A percentile compares a stretch with the other conserved stretches of the same genome.
Conservation (phyloP, 2,329 filamentous ascomycete genomes). For the Exutisphaerella laricina region DNA sequence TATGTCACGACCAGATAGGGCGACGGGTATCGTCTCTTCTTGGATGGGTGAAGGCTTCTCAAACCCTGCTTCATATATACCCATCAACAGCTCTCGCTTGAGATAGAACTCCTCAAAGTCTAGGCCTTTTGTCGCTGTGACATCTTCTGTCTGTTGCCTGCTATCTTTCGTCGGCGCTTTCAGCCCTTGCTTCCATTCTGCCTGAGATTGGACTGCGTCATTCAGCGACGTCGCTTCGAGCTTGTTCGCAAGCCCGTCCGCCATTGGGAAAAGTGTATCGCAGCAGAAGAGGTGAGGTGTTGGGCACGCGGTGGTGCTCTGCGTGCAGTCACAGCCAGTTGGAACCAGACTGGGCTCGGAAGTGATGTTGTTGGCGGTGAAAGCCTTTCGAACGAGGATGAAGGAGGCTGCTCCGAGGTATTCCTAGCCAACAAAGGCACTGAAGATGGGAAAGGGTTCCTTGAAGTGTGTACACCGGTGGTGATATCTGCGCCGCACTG, state of each 20-base stretch:
- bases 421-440: no score
- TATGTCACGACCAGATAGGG: slow-evolving; percentile 89
- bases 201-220: slow-evolving; percentile 50
- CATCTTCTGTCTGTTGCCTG: slow-evolving; percentile 88
- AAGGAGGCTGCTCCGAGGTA: no score
- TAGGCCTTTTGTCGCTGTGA: slow-evolving; percentile 93
- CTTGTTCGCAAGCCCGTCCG: slow-evolving; percentile 50
- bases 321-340: not conserved
- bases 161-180: slow-evolving; percentile 69
- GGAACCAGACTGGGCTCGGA: not conserved
- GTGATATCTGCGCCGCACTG: no score
- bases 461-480: no score
- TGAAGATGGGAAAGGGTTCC: no score
- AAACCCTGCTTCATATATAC: slow-evolving; percentile 97
- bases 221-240: slow-evolving; percentile 51
- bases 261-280: slow-evolving; percentile 36
- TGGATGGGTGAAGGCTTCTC: slow-evolving; percentile 98
- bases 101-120: slow-evolving; percentile 97
- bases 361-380: not conserved
- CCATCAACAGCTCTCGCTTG: slow-evolving; percentile 94
- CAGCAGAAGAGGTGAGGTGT: not conserved
- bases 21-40: slow-evolving; percentile 97
- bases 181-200: slow-evolving; percentile 69
- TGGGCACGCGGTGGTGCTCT: slow-evolving; percentile 2
- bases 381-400: not conserved